These are phyloP conservation scores for Aethionema arabicum DNA, from an alignment of 345 rosid genomes.

Conservation along the genomic window DNA sequence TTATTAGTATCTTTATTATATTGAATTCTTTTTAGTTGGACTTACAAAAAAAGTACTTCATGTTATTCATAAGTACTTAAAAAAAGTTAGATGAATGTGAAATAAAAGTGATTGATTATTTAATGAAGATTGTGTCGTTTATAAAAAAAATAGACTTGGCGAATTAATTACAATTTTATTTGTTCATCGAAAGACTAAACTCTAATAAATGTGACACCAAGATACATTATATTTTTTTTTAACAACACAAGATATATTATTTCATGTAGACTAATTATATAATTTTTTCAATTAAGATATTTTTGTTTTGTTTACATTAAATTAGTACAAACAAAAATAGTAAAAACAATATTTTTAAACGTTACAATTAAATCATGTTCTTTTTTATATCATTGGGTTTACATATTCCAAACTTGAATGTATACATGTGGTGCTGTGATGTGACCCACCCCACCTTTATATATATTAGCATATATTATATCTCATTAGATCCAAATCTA, in stretches of 20 bases:
- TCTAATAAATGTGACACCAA: constrained; percentile 11
- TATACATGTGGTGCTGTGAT: constrained; percentile 18
- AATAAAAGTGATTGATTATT: constrained; percentile 8
- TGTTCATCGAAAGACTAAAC: neutral
- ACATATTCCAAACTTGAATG: constrained; percentile 1
- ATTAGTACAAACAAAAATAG: neutral
- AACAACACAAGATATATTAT: too few species aligned
- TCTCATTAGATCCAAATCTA: constrained; percentile 20
- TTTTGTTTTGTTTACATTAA: too few species aligned
- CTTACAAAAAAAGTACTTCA: too few species aligned
- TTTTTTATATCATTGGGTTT: neutral
- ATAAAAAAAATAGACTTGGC: constrained; percentile 7
- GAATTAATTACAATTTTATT: constrained; percentile 23
- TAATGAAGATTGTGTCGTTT: constrained; percentile 19
- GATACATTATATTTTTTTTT: neutral
- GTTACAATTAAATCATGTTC: neutral
- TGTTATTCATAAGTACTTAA: neutral
- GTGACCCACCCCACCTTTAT: constrained; percentile 27
- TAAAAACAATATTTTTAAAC: neutral
- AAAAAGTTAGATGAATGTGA: neutral
- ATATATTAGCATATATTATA: neutral
- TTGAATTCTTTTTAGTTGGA: too few species aligned
- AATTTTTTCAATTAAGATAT: too few species aligned
- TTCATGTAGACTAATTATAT: too few species aligned
- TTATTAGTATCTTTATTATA: too few species aligned